Percentiles rank a stretch among this genome's conserved stretches.
These are phyloP conservation scores for Calonectria pseudoreteaudii DNA, from an alignment of 2,329 filamentous ascomycete genomes.

Conservation along the genomic window DNA sequence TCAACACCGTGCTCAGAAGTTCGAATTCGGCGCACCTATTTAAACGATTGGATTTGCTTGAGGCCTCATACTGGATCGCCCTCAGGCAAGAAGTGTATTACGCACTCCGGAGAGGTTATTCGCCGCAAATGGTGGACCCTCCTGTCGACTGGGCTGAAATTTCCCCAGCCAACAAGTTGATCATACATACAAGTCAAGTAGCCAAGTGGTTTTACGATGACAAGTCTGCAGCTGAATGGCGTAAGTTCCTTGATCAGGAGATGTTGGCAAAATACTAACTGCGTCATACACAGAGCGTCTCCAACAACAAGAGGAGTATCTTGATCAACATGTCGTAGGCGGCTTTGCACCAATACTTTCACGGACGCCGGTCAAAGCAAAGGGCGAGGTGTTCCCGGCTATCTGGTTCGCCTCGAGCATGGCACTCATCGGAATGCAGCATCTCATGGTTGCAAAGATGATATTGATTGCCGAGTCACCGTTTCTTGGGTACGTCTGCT, in stretches of 20 bases:
- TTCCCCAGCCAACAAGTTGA: constrained; percentile 33
- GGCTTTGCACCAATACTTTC: constrained; percentile 28
- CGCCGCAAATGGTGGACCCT: constrained; percentile 34
- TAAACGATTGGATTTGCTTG: constrained; percentile 13
- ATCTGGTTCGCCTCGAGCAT: constrained; percentile 36
- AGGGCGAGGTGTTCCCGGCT: constrained; percentile 33
- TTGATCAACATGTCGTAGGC: not conserved
- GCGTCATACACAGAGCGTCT: constrained; percentile 8
- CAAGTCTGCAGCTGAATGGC: constrained; percentile 31
- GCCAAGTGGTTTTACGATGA: constrained; percentile 34
- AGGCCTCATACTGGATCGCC: constrained; percentile 39
- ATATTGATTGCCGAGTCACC: constrained; percentile 33
- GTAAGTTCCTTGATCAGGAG: not conserved
- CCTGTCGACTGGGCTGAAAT: constrained; percentile 35
- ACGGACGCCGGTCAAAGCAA: constrained; percentile 10
- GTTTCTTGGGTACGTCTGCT: constrained; percentile 17
- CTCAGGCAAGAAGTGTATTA: constrained; percentile 37
- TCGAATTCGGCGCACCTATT: constrained; percentile 29
- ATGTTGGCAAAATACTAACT: fast-evolving
- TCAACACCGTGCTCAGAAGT: constrained; percentile 34
- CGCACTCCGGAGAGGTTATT: constrained; percentile 25
- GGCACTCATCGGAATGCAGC: constrained; percentile 35
- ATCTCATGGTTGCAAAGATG: constrained; percentile 41
- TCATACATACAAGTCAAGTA: constrained; percentile 34
- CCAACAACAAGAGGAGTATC: constrained; percentile 34